Percentiles rank a stretch among this genome's conserved stretches.
Conservation (phyloP, 805 yeast species). For the Yarrowia yakushimensis region DNA sequence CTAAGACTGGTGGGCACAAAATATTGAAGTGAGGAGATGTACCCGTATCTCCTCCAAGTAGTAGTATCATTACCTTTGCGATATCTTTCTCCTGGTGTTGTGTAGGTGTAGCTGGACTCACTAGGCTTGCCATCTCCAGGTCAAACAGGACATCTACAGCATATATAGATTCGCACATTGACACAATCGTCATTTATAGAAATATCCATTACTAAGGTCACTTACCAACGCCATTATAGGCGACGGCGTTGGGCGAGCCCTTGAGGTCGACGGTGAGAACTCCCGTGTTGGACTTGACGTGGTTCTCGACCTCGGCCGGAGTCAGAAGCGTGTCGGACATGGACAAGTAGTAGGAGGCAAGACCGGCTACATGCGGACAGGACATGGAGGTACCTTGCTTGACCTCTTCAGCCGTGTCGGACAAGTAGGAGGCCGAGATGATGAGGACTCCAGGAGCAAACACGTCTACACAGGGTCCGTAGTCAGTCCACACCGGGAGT, state of each 20-base stretch:
- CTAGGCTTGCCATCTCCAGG: too few species aligned
- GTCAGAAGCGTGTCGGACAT: not conserved
- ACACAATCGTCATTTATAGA: too few species aligned
- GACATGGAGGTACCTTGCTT: conserved; percentile 95
- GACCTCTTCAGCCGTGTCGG: conserved; percentile 33
- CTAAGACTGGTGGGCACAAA: too few species aligned
- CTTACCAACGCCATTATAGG: conserved; percentile 13
- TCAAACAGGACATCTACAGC: too few species aligned
- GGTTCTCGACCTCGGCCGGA: conserved; percentile 6
- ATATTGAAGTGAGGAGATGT: too few species aligned
- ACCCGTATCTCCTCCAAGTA: too few species aligned
- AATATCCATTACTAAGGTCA: too few species aligned
- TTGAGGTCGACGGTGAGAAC: not conserved
- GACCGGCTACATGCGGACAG: conserved; percentile 92
- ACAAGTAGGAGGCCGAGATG: conserved; percentile 48
- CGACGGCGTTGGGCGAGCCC: conserved; percentile 11
- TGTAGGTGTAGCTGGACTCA: too few species aligned
- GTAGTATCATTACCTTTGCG: too few species aligned
- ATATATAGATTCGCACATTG: too few species aligned
- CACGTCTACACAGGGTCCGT: conserved; percentile 89
- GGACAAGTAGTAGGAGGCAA: conserved; percentile 66
- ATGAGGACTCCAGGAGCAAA: conserved; percentile 95
- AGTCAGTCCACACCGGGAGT: conserved; percentile 1
- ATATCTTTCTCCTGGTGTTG: too few species aligned
- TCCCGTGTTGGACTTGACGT: not conserved